A percentile compares a stretch with the other conserved stretches of the same genome.
phyloP scores from a whole-genome alignment of 148 eudicot species.

The Fagopyrum tataricum region DNA sequence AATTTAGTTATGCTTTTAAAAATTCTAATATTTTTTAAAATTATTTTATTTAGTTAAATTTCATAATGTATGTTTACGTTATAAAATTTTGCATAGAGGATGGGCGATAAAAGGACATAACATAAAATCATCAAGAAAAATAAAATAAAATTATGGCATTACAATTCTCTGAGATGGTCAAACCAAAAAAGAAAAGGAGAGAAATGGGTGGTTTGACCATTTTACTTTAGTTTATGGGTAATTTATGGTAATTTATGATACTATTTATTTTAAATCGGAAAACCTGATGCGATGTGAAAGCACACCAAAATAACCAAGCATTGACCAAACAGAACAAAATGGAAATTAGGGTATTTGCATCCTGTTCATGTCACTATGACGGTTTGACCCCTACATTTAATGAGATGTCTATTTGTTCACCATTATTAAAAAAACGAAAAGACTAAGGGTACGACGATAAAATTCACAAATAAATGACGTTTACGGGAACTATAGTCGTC shows the following conservation, averaged over 20 bases:
- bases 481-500: too few relatives aligned
- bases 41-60: too few relatives aligned
- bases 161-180: neutral
- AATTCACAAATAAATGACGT: too few relatives aligned
- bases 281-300: slow-evolving; percentile 1
- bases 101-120: too few relatives aligned
- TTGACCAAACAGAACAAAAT: neutral
- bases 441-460: too few relatives aligned
- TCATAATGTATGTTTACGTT: too few relatives aligned
- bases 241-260: too few relatives aligned
- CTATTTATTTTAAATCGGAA: neutral
- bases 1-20: too few relatives aligned
- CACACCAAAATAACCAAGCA: slow-evolving; percentile 6
- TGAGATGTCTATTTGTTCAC: neutral
- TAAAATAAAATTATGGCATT: neutral
- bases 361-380: neutral
- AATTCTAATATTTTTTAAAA: too few relatives aligned
- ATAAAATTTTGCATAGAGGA: neutral
- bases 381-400: neutral
- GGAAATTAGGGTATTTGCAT: neutral
- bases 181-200: neutral
- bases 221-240: too few relatives aligned
- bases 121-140: neutral
- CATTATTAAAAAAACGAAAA: neutral
- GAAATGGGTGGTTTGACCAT: too few relatives aligned